A percentile compares a stretch with the other conserved stretches of the same genome.
Conservation (phyloP, 805 yeast species). For the Kockiozyma suomiensis region DNA sequence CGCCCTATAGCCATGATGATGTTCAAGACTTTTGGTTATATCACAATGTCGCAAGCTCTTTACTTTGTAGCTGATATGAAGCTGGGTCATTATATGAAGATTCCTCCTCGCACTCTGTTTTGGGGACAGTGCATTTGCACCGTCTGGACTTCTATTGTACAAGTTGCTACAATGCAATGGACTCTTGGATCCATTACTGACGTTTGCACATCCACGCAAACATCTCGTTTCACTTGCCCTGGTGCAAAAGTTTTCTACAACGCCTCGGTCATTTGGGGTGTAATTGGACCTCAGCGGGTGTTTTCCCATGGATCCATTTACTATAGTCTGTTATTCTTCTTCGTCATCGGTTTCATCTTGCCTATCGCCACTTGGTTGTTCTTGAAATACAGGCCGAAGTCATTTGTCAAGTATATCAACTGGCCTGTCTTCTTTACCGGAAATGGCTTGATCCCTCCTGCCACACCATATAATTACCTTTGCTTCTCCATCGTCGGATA, state of each 20-base stretch:
- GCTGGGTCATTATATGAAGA: constrained; percentile 64
- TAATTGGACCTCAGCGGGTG: constrained; percentile 63
- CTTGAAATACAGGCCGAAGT: not conserved
- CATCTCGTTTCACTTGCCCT: constrained; percentile 54
- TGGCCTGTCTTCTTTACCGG: constrained; percentile 9
- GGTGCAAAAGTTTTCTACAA: constrained; percentile 51
- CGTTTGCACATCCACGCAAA: constrained; percentile 50
- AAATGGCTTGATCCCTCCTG: not conserved
- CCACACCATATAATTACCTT: constrained; percentile 9
- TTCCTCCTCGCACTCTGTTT: constrained; percentile 65
- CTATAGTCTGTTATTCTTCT: constrained; percentile 19
- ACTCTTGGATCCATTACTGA: constrained; percentile 44
- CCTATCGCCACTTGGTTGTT: constrained; percentile 9
- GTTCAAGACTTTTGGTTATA: constrained; percentile 60
- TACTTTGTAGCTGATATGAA: constrained; percentile 60
- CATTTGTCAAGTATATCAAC: not conserved
- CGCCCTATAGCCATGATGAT: constrained; percentile 63
- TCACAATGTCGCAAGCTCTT: constrained; percentile 50
- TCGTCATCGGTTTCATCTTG: constrained; percentile 27
- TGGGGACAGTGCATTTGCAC: constrained; percentile 53
- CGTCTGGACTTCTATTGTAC: constrained; percentile 50
- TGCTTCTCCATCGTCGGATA: constrained; percentile 44
- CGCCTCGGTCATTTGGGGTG: constrained; percentile 67
- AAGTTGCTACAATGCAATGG: constrained; percentile 49
- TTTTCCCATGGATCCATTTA: constrained; percentile 48